Evolutionary conservation across 2,329 filamentous ascomycete species (phyloP).

Genomic region (Epichloe aotearoae): DNA sequence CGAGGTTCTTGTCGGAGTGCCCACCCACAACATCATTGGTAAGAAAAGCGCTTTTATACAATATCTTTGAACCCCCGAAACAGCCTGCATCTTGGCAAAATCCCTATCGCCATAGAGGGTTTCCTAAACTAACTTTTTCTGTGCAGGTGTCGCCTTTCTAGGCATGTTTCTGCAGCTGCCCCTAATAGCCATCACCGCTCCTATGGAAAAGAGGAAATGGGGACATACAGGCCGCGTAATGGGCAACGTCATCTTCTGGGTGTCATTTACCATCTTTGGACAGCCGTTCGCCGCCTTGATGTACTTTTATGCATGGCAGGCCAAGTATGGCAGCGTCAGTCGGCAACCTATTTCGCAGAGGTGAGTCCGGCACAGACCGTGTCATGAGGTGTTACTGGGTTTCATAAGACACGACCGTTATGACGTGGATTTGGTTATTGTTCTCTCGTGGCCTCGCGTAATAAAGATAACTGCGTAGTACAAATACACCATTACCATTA

Average conservation of each 20-base stretch:
- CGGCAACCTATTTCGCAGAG: constrained; percentile 17
- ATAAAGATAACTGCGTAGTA: neutral
- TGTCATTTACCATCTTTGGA: constrained; percentile 88
- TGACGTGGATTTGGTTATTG: neutral
- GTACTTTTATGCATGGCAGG: constrained; percentile 98
- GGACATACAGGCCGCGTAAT: constrained; percentile 59
- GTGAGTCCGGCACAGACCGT: neutral
- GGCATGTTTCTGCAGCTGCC: constrained; percentile 93
- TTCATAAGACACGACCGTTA: neutral
- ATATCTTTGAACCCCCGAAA: too few relatives aligned
- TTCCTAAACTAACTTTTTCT: neutral
- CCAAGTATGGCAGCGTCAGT: constrained; percentile 82
- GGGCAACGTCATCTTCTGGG: constrained; percentile 92
- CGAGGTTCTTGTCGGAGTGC: constrained; percentile 83
- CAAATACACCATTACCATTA: neutral
- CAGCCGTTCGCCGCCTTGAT: constrained; percentile 84
- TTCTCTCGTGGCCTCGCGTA: neutral
- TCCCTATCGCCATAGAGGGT: too few relatives aligned
- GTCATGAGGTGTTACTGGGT: neutral
- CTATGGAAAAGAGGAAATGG: constrained; percentile 65
- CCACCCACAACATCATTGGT: constrained; percentile 89
- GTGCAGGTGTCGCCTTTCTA: constrained; percentile 72
- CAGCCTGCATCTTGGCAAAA: too few relatives aligned
- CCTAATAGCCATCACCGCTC: constrained; percentile 67
- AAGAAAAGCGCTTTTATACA: constrained; percentile 15